These are phyloP conservation scores for Chrysoporthe austroafricana DNA, from an alignment of 2,329 filamentous ascomycete species.

Conservation along the genomic window DNA sequence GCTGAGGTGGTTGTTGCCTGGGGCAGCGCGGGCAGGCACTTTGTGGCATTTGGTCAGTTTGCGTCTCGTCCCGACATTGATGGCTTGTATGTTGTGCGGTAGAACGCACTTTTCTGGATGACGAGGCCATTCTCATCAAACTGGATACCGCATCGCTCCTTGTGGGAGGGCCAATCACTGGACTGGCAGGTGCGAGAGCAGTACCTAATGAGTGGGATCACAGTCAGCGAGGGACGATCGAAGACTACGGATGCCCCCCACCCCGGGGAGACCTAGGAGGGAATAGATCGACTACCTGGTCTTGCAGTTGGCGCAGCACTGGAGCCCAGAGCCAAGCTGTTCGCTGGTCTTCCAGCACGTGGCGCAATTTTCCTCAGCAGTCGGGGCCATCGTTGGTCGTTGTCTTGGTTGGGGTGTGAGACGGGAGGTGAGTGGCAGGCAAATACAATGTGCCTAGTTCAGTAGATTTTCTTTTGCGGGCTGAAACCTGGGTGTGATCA, in stretches of 20 bases:
- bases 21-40: conserved; percentile 5
- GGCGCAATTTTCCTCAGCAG: background rate
- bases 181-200: background rate
- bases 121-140: conserved; percentile 1
- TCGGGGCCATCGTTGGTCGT: background rate
- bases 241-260: background rate
- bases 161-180: background rate
- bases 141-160: background rate
- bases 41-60: background rate
- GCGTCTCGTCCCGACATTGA: background rate
- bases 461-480: no score
- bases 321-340: background rate
- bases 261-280: background rate
- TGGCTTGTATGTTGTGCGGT: background rate
- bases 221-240: background rate
- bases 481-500: no score
- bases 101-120: conserved; percentile 3
- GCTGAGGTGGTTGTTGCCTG: conserved; percentile 3
- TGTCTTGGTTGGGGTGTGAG: background rate
- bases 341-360: background rate
- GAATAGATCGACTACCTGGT: background rate
- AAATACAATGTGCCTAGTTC: no score
- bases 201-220: background rate
- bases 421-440: no score
- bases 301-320: background rate